Evolutionary conservation across 441 rosid genomes (phyloP), one percentile per base, ranked within the genome.

Genomic region (Theobroma grandiflorum): DNA sequence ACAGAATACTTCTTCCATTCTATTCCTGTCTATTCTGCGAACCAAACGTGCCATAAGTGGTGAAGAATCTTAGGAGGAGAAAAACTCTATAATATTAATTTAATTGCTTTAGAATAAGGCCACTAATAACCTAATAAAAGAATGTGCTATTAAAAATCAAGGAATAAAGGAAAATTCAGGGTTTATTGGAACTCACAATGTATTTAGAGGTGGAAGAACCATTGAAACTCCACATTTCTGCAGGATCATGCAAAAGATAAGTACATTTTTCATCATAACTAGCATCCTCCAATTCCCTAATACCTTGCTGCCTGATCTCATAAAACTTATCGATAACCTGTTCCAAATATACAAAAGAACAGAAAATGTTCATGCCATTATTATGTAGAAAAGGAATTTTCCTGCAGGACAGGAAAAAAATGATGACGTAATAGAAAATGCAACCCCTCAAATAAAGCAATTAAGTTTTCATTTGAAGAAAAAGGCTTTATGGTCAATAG

Each of bases 121-220:
- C 38, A 22, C 50, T 2, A 35, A 77, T 9, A 52, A 70, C 62
- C 49, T 50, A 47, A 61, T 33, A 72, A 33, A 63, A 67, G 47
- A 33, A n/a, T 2, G 8, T 20, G 68, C 22, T 12, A 14, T 14
- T 12, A 55, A 63, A 33, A 42, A 38, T n/a, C 4, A n/a, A 70
- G 72, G n/a, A 77, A 79, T 65, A 37, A 62, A 61, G 71, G 35
- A 83, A 78, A 53, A 42, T n/a, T 12, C 35, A 69, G 38, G 75
- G 68, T 52, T 74, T 74, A 67, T 43, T 61, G 80, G 83, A 85
- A 85, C 90, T 91, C 91, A 95, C 99, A 64, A 94, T 91, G 86
- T 94, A 97, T 71, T 90, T 85, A 68, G 96, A 85, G 64, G 96
- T 92, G 57, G 99, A 95, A 62, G 89, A 80, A 84, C 94, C 98